Evolutionary conservation across 2,329 filamentous ascomycete genomes (phyloP), one percentile per base, ranked within the genome.

Genomic region (Apiospora hydei): DNA sequence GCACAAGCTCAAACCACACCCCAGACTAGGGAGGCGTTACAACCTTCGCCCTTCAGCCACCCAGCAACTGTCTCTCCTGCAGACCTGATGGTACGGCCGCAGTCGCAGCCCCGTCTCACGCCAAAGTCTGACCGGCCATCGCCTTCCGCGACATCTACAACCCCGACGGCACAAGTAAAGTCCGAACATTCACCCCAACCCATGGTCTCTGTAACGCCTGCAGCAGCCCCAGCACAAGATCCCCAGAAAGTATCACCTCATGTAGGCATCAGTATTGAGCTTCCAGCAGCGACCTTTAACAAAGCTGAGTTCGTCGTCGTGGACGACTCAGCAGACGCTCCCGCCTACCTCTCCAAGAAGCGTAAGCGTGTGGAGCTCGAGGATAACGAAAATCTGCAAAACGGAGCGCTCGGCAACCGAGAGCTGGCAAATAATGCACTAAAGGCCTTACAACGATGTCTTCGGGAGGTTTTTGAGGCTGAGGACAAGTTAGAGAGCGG

Each of bases 371-470:
- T 86, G 34, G 83, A 84, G 30, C 80, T 83, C 26, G 84, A 88
- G 69, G 86, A 85, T 10, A 86, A 88, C 16, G 88, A 89, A 71
- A 89, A 88, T 69, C 81, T 89, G 3, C 84, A 92, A 26, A 86
- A 89, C 21, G 83, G 91, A 64, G 90, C 89, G 57, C 85, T 94
- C 2, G 94, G 97, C 78, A 94, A 98, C 81, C 92, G 92, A 69
- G 92, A 97, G 77, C 91, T 95, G 77, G 93, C 92, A 5, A 92
- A 98, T 76, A 87, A 90, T 14, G 92, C 94, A 61, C 86, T 95
- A 66, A 85, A 91, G 70, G 90, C 91, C 71, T 84, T 99, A 16
- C 89, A 92, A 71, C 88, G 88, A 49, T 88, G 95, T 67, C 85
- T 97, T 4, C 86, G 90, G 70, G 90, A 91, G 34, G 87, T 98